A percentile compares a stretch with the other conserved stretches of the same genome.
These are phyloP conservation scores for Colletotrichum gigasporum DNA, from an alignment of 2,329 filamentous ascomycete species.

Conservation along the genomic window DNA sequence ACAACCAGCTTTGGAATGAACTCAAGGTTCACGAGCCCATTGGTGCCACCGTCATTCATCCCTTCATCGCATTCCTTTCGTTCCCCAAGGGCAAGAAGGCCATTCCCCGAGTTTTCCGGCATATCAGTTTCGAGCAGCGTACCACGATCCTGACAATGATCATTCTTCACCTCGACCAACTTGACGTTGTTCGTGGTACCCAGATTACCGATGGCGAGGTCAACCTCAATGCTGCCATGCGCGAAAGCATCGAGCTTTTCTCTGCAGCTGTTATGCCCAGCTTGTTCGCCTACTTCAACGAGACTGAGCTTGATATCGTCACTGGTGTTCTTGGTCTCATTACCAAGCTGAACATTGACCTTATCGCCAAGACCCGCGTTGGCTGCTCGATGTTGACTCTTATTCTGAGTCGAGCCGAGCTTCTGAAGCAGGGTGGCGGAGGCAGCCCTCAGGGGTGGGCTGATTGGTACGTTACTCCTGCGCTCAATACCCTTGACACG, in stretches of 20 bases:
- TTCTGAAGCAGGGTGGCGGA: constrained; percentile 83
- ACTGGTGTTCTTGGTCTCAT: constrained; percentile 89
- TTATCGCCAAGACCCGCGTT: constrained; percentile 87
- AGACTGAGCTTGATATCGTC: constrained; percentile 90
- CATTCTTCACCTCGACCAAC: constrained; percentile 87
- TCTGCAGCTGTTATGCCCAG: constrained; percentile 88
- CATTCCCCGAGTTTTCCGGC: constrained; percentile 92
- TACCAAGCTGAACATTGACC: constrained; percentile 82
- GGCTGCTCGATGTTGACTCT: constrained; percentile 92
- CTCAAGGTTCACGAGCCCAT: constrained; percentile 96
- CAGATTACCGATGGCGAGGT: constrained; percentile 79
- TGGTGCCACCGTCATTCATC: constrained; percentile 79
- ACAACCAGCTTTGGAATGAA: constrained; percentile 82
- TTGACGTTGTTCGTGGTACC: constrained; percentile 88
- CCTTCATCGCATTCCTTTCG: constrained; percentile 95
- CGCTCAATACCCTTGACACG: constrained; percentile 37
- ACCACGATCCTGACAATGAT: constrained; percentile 97
- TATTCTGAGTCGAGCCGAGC: constrained; percentile 91
- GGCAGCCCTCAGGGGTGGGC: constrained; percentile 79
- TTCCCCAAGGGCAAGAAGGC: constrained; percentile 97
- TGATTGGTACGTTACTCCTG: constrained; percentile 73
- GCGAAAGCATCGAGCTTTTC: constrained; percentile 94
- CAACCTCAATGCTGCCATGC: constrained; percentile 75
- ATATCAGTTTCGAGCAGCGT: constrained; percentile 90
- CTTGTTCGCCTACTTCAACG: constrained; percentile 88